Base-by-base conservation (phyloP, 306 rosid genomes). In the Sechiopsis laciniata region DNA sequence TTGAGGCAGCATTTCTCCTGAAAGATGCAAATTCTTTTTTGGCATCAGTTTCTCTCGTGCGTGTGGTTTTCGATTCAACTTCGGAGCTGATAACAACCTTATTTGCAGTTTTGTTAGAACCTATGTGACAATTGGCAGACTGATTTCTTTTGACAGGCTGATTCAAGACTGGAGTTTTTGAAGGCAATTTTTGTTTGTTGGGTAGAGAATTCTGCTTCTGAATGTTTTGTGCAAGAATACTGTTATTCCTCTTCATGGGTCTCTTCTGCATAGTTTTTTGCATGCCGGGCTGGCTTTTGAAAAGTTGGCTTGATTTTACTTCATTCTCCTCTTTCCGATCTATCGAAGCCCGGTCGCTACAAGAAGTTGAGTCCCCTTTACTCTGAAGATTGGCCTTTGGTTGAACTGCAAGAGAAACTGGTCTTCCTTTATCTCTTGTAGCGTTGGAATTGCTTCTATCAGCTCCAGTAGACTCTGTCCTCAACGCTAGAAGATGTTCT, bases 151-250 rank as follows among this genome's bases (percentile, higher is more conserved):
- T 76, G 22, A 76, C 55, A 52, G 75, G 82, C 77, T 83, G 85
- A 71, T 67, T 81, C 68, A 85, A 78, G 56, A 78, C 83, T 74
- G 52, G 46, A 32, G 50, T 15, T 78, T 87, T 87, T 73, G 84
- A 79, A 80, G 78, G 75, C 74, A 74, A 76, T 64, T 78, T 85
- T 50, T 83, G 87, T 80, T 75, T 87, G 72, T 54, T 71, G 32
- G 83, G 59, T 63, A 76, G 50, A 78, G 78, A 72, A 83, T 91
- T 95, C 88, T 92, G 97, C 82, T 92, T 92, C 78, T 84, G 96
- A 74, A 84, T 88, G 78, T 89, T 92, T 80, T 82, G 91, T 77
- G 81, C 79, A 66, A 95, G 90, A 51, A 85, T 82, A 73, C 71
- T 77, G 64, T 64, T 72, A 68, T 81, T 78, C 75, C 79, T 79